Evolutionary conservation across 2,329 filamentous ascomycete species (phyloP), one percentile per base, ranked within the genome.

Genomic region (Colletotrichum salicis): DNA sequence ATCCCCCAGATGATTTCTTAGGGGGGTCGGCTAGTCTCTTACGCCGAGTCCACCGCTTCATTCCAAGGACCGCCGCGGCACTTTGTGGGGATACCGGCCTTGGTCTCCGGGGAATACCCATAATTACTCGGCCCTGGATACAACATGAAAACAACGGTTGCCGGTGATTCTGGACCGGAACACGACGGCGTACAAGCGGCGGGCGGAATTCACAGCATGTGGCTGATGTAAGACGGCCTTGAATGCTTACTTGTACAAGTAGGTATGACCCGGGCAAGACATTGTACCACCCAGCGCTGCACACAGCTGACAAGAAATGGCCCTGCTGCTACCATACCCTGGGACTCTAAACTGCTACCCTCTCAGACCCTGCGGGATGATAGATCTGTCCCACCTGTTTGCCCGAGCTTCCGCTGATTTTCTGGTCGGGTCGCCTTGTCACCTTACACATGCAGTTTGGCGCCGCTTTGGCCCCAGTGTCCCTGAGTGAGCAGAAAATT

Each of bases 361-460:
- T 64, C 56, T 61, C 41, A 61, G 24, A 52, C 58, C 37, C 27
- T 67, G 56, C 22, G 22, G 63, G 37, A 41, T 13, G 19, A 41
- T 41, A 15, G 37, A 55, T 19, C 3, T 57, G 51, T 51, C 64
- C 60, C 68, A 58, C 67, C 22, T 33, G 58, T 68, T 68, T 54
- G 54, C 55, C 65, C 67, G 15, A 27, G 27, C 5, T 19, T 48
- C 31, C 31, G 61, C 31, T 55, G 60, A 70, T 52, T 37, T 27
- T 27, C 60, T 27, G 33, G 45, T 58, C 24, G 57, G 19, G 19
- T 31, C 41, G 48, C 31, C 24, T 67, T 41, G 45, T 33, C 67
- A 67, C 59, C 67, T 67, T 67, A 64, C 63, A 67, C 35, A 64
- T 64, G 35, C 33, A 48, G 68, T 41, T 29, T 71, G 68, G 63